Percentiles rank a stretch among this genome's conserved stretches.
phyloP scores from a whole-genome alignment of 2,329 filamentous ascomycete genomes.

The Pseudocercospora crystallina region DNA sequence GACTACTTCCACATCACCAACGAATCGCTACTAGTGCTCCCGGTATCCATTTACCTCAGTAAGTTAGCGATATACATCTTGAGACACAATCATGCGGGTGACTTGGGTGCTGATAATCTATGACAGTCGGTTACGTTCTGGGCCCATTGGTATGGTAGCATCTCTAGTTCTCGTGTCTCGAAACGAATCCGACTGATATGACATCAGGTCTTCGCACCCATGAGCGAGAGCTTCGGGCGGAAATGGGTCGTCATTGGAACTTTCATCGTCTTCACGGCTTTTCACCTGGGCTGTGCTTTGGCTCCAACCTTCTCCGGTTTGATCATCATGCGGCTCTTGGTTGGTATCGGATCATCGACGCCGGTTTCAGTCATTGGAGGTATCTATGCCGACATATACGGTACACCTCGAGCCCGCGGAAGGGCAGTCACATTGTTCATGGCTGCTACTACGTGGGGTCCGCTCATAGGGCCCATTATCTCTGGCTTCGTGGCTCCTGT shows the following conservation, averaged over 20 bases:
- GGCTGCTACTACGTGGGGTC: constrained; percentile 65
- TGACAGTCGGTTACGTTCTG: constrained; percentile 44
- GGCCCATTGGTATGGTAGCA: constrained; percentile 38
- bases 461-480: constrained; percentile 64
- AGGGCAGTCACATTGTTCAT: constrained; percentile 65
- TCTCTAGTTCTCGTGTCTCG: not conserved
- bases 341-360: constrained; percentile 46
- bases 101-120: too few species aligned
- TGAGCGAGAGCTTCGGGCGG: constrained; percentile 48
- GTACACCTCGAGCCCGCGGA: constrained; percentile 56
- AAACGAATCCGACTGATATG: not conserved
- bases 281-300: constrained; percentile 47
- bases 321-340: constrained; percentile 46
- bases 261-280: constrained; percentile 49
- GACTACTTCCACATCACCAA: constrained; percentile 57
- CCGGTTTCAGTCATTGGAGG: constrained; percentile 61
- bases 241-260: constrained; percentile 51
- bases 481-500: constrained; percentile 63
- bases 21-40: constrained; percentile 45
- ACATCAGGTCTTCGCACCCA: constrained; percentile 40
- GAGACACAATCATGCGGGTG: too few species aligned
- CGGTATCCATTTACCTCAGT: constrained; percentile 50
- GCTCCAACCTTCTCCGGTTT: constrained; percentile 46
- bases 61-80: too few species aligned
- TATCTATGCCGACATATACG: constrained; percentile 67